phyloP scores from a whole-genome alignment of 140 eudicot genomes.

The Senecio squalidus region DNA sequence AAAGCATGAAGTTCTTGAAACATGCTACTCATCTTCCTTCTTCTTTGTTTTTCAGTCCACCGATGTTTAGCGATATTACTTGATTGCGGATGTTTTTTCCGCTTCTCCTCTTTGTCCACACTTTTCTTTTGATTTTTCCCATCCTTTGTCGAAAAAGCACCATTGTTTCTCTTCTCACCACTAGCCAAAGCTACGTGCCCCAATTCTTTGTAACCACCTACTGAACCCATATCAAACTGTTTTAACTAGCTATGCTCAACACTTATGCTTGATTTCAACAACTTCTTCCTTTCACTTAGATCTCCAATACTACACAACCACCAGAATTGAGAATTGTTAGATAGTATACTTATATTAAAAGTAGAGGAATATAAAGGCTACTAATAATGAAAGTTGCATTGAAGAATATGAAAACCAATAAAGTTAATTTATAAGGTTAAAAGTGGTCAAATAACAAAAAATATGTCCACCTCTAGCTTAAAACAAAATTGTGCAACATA shows the following conservation, averaged over 20 bases:
- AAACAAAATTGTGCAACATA: too few relatives aligned
- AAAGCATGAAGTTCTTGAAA: constrained; percentile 62
- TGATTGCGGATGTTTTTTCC: constrained; percentile 12
- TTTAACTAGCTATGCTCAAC: constrained; percentile 13
- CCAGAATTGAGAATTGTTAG: too few relatives aligned
- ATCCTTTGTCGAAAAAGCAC: not conserved
- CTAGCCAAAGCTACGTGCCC: not conserved
- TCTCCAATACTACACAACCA: too few relatives aligned
- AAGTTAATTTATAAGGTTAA: constrained; percentile 12
- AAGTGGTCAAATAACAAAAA: too few relatives aligned
- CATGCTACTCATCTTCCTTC: constrained; percentile 82
- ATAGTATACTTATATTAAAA: too few relatives aligned
- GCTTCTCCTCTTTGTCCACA: constrained; percentile 3
- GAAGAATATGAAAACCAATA: constrained; percentile 7
- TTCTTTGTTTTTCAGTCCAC: constrained; percentile 71
- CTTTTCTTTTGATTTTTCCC: constrained; percentile 13
- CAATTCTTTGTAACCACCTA: not conserved
- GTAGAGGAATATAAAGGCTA: not conserved
- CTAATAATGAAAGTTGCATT: not conserved
- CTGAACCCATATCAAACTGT: constrained; percentile 1
- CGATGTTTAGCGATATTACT: constrained; percentile 59
- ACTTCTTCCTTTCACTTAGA: constrained; percentile 9
- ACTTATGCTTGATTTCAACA: not conserved
- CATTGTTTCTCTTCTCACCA: constrained; percentile 1
- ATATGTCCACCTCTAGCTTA: too few relatives aligned